Evolutionary conservation across 2,329 filamentous ascomycete genomes (phyloP).

Genomic region (Pseudogymnoascus sp.): DNA sequence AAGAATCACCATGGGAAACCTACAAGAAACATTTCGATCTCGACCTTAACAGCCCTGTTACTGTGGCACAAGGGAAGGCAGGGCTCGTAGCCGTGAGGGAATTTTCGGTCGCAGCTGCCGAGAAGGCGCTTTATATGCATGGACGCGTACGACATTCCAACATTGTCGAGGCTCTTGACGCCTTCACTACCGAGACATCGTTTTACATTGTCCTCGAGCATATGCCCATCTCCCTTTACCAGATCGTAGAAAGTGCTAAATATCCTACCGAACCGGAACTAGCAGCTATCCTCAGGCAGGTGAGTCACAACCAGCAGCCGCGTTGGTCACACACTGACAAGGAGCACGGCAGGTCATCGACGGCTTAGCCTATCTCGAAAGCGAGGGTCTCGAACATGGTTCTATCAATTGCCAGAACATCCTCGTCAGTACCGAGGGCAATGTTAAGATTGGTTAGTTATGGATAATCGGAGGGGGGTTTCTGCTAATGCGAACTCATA

Average conservation of each 20-base stretch:
- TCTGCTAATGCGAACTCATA: slow-evolving; percentile 8
- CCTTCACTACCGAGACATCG: slow-evolving; percentile 12
- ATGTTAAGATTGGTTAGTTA: slow-evolving; percentile 11
- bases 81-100: slow-evolving; percentile 18
- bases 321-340: background rate
- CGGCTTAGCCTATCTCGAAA: background rate
- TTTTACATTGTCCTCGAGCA: slow-evolving; percentile 3
- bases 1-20: slow-evolving; percentile 12
- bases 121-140: slow-evolving; percentile 15
- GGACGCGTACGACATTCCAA: slow-evolving; percentile 15
- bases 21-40: slow-evolving; percentile 16
- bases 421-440: background rate
- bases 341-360: slow-evolving; percentile 7
- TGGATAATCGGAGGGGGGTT: background rate
- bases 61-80: slow-evolving; percentile 15
- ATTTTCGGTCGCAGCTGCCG: slow-evolving; percentile 13
- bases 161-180: slow-evolving; percentile 17
- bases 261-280: slow-evolving; percentile 1
- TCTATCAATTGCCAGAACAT: background rate
- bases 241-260: background rate
- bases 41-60: slow-evolving; percentile 11
- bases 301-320: background rate
- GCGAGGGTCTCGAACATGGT: background rate
- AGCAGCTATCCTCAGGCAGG: slow-evolving; percentile 9
- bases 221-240: background rate